These are phyloP conservation scores for Kwoniella shivajii DNA, from an alignment of 1,284 basidiomycete genomes.

Conservation along the genomic window DNA sequence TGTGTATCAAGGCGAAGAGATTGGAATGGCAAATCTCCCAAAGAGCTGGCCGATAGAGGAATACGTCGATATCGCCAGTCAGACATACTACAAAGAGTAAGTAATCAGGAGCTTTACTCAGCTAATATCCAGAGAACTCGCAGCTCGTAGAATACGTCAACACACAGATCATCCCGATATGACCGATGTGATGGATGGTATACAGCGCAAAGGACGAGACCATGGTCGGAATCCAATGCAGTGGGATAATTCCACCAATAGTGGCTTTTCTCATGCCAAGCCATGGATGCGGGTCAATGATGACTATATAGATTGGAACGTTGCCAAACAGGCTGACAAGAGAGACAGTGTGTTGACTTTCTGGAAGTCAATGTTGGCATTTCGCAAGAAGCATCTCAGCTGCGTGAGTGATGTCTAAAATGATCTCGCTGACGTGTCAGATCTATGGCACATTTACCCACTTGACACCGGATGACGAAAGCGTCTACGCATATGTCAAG, in stretches of 20 bases:
- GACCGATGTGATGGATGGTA: too few species aligned
- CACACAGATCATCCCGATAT: too few species aligned
- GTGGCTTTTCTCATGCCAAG: slow-evolving; percentile 63
- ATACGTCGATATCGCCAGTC: slow-evolving; percentile 63
- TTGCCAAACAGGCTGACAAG: slow-evolving; percentile 59
- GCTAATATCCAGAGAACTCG: too few species aligned
- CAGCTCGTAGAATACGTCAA: too few species aligned
- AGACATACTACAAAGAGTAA: too few species aligned
- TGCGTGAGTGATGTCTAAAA: too few species aligned
- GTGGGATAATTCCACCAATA: slow-evolving; percentile 64
- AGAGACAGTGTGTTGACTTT: slow-evolving; percentile 59
- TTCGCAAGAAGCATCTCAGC: slow-evolving; percentile 63
- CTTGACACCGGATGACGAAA: too few species aligned
- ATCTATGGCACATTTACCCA: too few species aligned
- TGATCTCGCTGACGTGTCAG: too few species aligned
- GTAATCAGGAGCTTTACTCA: too few species aligned
- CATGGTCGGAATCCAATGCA: slow-evolving; percentile 38
- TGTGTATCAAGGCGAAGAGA: slow-evolving; percentile 70
- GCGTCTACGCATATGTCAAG: too few species aligned
- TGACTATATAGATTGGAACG: slow-evolving; percentile 68
- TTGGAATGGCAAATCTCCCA: slow-evolving; percentile 71
- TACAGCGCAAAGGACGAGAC: too few species aligned
- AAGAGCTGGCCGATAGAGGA: slow-evolving; percentile 68
- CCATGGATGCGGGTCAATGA: slow-evolving; percentile 80
- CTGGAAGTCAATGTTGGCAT: slow-evolving; percentile 61